Base-by-base conservation (phyloP, 2,329 filamentous ascomycete genomes). In the Cladobotryum protrusum region DNA sequence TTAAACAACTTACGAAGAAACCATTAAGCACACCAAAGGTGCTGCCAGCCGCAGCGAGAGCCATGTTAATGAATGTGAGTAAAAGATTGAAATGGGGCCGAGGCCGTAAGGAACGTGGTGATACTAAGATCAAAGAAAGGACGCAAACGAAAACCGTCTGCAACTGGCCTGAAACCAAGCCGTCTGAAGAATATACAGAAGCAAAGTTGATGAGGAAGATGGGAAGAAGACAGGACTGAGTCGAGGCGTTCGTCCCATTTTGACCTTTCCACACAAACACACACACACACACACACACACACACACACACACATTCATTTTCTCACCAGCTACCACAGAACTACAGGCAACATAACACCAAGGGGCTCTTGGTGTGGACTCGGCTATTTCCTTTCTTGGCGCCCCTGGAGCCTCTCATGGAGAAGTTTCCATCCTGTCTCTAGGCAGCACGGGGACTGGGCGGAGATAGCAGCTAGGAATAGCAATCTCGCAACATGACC, bases 61-160 rank as follows among this genome's bases (percentile, higher is more conserved):
- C 54, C 37, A 64, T 63, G 45, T 45, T 56, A 47, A 55, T 45
- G 51, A 52, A 18, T 43, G 41, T 54, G 18, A 49, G 45, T 36
- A 20, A 67, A 63, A 54, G 67, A 70, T 24, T 57, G 68, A 55
- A 64, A 65, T 49, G 48, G 59, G 64, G 62, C 62, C 65, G 55
- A 68, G 51, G 64, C 63, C 63, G 52, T 50, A 67, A 63, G 52
- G 66, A 68, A 56, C 58, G 63, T 63, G 53, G 36, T 57, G 54
- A 57, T 63, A 51, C 56, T 53, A 32, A 46, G 57, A 62, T 65
- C 57, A 71, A 70, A 49, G 68, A 71, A 67, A 61, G 66, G 64
- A 69, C 67, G 65, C 63, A 69, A 65, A 68, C 64, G 6, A 51
- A 59, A 61, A 59, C 56, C 56, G 65, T 63, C 56, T 63, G 63